Conservation (phyloP, 2,329 filamentous ascomycete species). For the Lasiodiplodia gonubiensis region DNA sequence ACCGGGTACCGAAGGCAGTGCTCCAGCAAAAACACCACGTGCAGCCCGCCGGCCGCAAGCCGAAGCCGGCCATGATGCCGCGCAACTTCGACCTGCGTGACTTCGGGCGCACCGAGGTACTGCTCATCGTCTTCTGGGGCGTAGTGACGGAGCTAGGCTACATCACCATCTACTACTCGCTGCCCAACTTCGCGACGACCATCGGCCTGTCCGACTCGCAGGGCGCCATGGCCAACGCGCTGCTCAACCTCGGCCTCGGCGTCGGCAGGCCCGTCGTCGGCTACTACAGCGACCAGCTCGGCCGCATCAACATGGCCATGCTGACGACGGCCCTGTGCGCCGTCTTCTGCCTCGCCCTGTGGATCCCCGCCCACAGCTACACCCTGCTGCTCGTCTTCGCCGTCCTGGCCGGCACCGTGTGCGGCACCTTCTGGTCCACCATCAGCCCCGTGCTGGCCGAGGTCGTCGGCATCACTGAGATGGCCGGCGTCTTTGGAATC, state of each 20-base stretch:
- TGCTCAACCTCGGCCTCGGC: conserved; percentile 56
- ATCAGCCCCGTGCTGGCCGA: conserved; percentile 37
- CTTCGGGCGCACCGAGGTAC: conserved; percentile 41
- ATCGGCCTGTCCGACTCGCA: conserved; percentile 47
- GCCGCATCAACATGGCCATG: conserved; percentile 51
- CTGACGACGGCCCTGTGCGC: conserved; percentile 41
- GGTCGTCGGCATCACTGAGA: conserved; percentile 35
- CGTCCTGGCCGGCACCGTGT: conserved; percentile 50
- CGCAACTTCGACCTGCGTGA: conserved; percentile 36
- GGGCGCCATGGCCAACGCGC: conserved; percentile 46
- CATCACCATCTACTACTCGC: conserved; percentile 49
- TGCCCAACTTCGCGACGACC: conserved; percentile 51
- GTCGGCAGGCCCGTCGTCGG: conserved; percentile 56
- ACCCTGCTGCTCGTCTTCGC: conserved; percentile 52
- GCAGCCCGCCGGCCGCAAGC: conserved; percentile 32
- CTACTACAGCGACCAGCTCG: conserved; percentile 53
- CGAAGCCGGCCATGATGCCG: not conserved
- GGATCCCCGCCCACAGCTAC: conserved; percentile 53
- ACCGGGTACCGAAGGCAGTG: conserved; percentile 30
- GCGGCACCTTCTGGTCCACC: conserved; percentile 55
- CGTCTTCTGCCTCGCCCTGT: conserved; percentile 51
- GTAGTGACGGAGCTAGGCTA: conserved; percentile 53
- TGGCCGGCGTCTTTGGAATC: conserved; percentile 36
- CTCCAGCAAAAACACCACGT: conserved; percentile 35
- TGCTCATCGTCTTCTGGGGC: conserved; percentile 45